Evolutionary conservation across 2,329 filamentous ascomycete genomes (phyloP).

Genomic region (Knufia petricola): DNA sequence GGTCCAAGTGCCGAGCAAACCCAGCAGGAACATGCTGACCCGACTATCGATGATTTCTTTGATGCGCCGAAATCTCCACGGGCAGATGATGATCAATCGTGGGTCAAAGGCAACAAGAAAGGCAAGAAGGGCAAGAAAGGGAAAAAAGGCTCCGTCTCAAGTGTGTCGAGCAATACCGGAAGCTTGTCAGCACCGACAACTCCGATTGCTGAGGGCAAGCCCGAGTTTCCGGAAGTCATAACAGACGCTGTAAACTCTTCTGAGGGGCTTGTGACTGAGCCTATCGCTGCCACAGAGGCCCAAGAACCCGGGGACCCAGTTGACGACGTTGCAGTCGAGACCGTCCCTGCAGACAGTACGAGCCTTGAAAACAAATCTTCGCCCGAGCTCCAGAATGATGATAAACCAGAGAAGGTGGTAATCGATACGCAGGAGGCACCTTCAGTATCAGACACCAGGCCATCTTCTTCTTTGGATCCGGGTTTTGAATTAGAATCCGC

Average conservation of each 20-base stretch:
- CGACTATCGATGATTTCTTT: slow-evolving; percentile 10
- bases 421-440: not conserved
- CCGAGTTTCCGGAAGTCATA: not conserved
- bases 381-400: no score
- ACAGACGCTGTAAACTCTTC: no score
- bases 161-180: slow-evolving; percentile 2
- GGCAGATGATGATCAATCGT: slow-evolving; percentile 5
- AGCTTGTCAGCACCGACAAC: not conserved
- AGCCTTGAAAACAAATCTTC: no score
- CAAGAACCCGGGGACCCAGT: no score
- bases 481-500: not conserved
- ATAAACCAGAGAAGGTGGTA: no score
- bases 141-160: slow-evolving; percentile 4
- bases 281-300: not conserved
- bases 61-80: not conserved
- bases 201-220: not conserved
- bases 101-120: slow-evolving; percentile 10
- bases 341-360: no score
- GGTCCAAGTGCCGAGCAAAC: not conserved
- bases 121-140: slow-evolving; percentile 9
- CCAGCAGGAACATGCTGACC: slow-evolving; percentile 1
- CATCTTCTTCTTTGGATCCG: not conserved
- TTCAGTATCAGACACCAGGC: not conserved
- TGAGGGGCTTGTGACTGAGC: not conserved
- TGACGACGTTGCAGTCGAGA: no score